Evolutionary conservation across 495 filamentous ascomycete species (phyloP), one percentile per base, ranked within the genome.

Genomic region (Amniculicola lignicola): DNA sequence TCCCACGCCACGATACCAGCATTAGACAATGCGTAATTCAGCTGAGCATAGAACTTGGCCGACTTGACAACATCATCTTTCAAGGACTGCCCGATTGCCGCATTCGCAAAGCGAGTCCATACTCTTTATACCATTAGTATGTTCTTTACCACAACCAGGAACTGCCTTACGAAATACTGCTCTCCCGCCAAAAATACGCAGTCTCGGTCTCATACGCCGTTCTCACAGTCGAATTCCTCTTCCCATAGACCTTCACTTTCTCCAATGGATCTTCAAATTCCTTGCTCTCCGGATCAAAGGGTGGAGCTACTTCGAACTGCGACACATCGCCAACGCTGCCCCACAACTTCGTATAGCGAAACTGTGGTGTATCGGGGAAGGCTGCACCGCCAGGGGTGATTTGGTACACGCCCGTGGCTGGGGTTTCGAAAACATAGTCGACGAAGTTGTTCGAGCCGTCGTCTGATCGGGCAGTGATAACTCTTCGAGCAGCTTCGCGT

Each of bases 1-100:
- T 67, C 60, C 65, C 66, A 72, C 11, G 57, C 39, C 5, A 67
- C 69, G 35, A 72, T 51, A 3, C 54, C 69, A 0, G 68, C 69
- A 53, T 70, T 72, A 22, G 65, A 64, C n/a, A 72, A 59, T n/a
- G 69, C 69, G 57, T 69, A 70, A 62, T 72, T 69, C 45, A 72
- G 55, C 35, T 68, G 64, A 2, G 69, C 68, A 43, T 67, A 70
- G 52, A 73, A 58, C 35, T 45, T 54, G 29, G 69, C 69, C 9
- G 64, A 68, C 1, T 47, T 64, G 18, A 62, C 10, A 28, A 66
- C 62, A 16, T 70, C 58, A 19, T 48, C 63, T 14, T 61, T 63
- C 2, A 69, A 57, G 11, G 33, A 39, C 36, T 54, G 38, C 2
- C 62, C 66, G 27, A 73, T 35, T 10, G 68, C 38, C 10, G 54